Evolutionary conservation across 208 protist species (phyloP).

Genomic region (Acanthamoeba comandoni): DNA sequence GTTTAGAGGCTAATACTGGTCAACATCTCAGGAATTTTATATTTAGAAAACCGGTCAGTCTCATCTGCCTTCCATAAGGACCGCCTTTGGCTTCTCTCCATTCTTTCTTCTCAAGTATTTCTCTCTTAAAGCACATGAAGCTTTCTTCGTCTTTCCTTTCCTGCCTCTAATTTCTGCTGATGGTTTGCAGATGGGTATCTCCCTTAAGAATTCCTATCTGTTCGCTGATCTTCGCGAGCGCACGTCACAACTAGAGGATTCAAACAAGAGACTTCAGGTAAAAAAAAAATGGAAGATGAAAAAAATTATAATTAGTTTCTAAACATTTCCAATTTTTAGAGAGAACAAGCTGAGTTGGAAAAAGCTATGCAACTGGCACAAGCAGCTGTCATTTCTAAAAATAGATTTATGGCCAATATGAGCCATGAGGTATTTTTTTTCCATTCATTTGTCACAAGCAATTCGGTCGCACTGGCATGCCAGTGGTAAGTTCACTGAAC

Average conservation of each 20-base stretch:
- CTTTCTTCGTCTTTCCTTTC: too few relatives aligned
- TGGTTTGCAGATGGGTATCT: slow-evolving; percentile 9
- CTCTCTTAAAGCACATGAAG: too few relatives aligned
- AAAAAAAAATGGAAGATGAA: too few relatives aligned
- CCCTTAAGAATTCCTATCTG: not conserved
- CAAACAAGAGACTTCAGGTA: not conserved
- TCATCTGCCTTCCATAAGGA: not conserved
- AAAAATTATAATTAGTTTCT: too few relatives aligned
- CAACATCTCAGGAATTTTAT: not conserved
- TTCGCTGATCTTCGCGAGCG: not conserved
- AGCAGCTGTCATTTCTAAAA: not conserved
- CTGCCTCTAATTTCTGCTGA: too few relatives aligned
- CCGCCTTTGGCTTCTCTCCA: slow-evolving; percentile 31
- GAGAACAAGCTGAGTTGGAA: not conserved
- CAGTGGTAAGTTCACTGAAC: too few relatives aligned
- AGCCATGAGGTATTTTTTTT: slow-evolving; percentile 12
- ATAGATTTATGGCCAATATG: slow-evolving; percentile 13
- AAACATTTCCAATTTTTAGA: too few relatives aligned
- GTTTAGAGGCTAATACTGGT: too few relatives aligned
- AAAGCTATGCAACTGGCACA: slow-evolving; percentile 23
- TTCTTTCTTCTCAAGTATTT: not conserved
- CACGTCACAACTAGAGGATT: not conserved
- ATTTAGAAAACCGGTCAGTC: not conserved
- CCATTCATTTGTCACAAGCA: not conserved
- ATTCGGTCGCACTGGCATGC: too few relatives aligned